Evolutionary conservation across 169 alveolate genomes (phyloP).

Genomic region (Plasmodium vivax): DNA sequence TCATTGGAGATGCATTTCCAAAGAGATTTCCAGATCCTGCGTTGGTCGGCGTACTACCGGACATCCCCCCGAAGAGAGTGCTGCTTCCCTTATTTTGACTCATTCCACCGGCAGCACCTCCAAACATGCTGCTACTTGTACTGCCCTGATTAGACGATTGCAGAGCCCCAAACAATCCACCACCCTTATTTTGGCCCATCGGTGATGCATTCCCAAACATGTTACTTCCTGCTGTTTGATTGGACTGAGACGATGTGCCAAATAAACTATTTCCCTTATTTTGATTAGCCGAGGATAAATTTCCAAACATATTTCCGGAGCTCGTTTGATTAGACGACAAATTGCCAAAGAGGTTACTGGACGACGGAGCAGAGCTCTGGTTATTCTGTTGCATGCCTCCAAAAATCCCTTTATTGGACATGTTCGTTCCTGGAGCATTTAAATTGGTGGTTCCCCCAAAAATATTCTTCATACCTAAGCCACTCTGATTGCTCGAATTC

Average conservation of each 20-base stretch:
- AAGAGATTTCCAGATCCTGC: conserved; percentile 20
- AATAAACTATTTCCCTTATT: conserved; percentile 45
- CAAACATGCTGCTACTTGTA: conserved; percentile 36
- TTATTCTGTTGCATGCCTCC: conserved; percentile 62
- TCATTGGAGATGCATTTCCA: conserved; percentile 34
- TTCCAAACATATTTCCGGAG: conserved; percentile 36
- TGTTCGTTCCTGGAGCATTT: conserved; percentile 63
- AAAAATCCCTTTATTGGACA: conserved; percentile 55
- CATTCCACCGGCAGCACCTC: conserved; percentile 8
- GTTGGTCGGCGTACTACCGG: not conserved
- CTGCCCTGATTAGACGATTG: not conserved
- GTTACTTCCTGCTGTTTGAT: conserved; percentile 8
- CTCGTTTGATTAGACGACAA: conserved; percentile 28
- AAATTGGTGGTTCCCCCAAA: conserved; percentile 58
- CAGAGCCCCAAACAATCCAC: conserved; percentile 44
- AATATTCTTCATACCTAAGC: conserved; percentile 45
- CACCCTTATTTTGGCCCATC: conserved; percentile 21
- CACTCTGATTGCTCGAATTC: conserved; percentile 66
- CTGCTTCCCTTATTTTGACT: conserved; percentile 18
- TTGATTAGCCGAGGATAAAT: conserved; percentile 42
- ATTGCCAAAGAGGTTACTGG: conserved; percentile 56
- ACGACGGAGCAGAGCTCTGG: conserved; percentile 21
- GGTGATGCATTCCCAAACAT: conserved; percentile 52
- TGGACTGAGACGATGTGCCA: conserved; percentile 32
- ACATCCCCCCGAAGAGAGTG: conserved; percentile 26